Evolutionary conservation across 495 filamentous ascomycete genomes (phyloP).

Genomic region (Tuber umbilicatum): DNA sequence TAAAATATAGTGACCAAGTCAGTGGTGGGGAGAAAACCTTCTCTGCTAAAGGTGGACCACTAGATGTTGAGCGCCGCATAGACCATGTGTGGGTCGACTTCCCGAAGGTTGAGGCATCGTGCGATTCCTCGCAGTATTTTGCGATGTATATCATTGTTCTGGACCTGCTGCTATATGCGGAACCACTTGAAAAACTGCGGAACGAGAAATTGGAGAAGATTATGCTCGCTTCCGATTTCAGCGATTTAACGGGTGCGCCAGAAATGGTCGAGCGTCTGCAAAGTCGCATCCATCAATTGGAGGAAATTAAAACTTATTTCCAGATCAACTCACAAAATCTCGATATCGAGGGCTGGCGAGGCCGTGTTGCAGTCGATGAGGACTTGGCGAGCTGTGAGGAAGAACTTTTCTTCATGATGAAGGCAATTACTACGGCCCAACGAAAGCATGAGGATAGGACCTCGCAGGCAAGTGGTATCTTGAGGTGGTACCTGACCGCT

Average conservation of each 20-base stretch:
- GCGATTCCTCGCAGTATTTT: conserved; percentile 93
- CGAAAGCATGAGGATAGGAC: conserved; percentile 67
- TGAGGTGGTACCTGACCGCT: conserved; percentile 84
- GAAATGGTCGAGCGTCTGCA: conserved; percentile 90
- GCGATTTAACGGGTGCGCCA: conserved; percentile 84
- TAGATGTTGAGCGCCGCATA: conserved; percentile 67
- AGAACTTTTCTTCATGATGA: conserved; percentile 99
- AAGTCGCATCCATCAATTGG: conserved; percentile 82
- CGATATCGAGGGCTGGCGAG: conserved; percentile 85
- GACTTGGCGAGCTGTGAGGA: conserved; percentile 88
- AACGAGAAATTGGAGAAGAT: conserved; percentile 94
- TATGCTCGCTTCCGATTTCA: conserved; percentile 99
- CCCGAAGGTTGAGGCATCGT: conserved; percentile 81
- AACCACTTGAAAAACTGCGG: conserved; percentile 90
- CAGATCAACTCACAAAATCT: conserved; percentile 82
- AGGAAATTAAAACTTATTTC: conserved; percentile 95
- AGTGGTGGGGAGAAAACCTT: conserved; percentile 49
- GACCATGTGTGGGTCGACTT: conserved; percentile 97
- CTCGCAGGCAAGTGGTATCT: conserved; percentile 59
- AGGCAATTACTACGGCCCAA: conserved; percentile 95
- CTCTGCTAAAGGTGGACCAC: conserved; percentile 45
- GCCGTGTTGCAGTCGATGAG: conserved; percentile 74
- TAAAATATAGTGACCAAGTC: conserved; percentile 97
- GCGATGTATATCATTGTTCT: conserved; percentile 95
- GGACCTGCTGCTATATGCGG: conserved; percentile 88